These are phyloP conservation scores for Trichophyton simii DNA, from an alignment of 2,329 filamentous ascomycete species.

Conservation along the genomic window DNA sequence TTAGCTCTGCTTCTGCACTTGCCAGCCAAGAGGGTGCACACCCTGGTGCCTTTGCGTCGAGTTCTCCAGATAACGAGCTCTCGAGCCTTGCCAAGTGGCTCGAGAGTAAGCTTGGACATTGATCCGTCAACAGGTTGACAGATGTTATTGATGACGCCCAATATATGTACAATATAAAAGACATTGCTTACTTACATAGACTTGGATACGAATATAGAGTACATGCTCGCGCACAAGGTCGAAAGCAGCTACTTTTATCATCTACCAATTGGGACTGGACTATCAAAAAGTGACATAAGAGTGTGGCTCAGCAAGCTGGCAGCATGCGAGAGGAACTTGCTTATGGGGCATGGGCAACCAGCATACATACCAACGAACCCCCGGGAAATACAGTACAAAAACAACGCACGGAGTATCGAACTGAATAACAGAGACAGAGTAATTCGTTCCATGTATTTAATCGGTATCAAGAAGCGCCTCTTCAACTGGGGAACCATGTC, in stretches of 20 bases:
- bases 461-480: background rate
- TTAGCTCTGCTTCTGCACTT: constrained; percentile 6
- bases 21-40: background rate
- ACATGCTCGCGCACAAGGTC: background rate
- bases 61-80: constrained; percentile 3
- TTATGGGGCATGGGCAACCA: background rate
- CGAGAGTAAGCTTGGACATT: constrained; percentile 15
- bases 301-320: too few species aligned
- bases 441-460: background rate
- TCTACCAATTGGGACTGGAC: background rate
- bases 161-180: background rate
- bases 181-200: background rate
- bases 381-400: background rate
- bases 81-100: constrained; percentile 15
- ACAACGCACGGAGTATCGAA: background rate
- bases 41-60: constrained; percentile 4
- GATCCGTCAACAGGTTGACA: background rate
- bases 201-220: background rate
- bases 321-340: background rate
- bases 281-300: too few species aligned
- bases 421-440: background rate
- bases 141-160: background rate
- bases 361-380: background rate
- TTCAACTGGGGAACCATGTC: background rate
- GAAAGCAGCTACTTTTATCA: background rate